These are phyloP conservation scores for Postia placenta DNA, from an alignment of 768 basidiomycete genomes.

Conservation along the genomic window DNA sequence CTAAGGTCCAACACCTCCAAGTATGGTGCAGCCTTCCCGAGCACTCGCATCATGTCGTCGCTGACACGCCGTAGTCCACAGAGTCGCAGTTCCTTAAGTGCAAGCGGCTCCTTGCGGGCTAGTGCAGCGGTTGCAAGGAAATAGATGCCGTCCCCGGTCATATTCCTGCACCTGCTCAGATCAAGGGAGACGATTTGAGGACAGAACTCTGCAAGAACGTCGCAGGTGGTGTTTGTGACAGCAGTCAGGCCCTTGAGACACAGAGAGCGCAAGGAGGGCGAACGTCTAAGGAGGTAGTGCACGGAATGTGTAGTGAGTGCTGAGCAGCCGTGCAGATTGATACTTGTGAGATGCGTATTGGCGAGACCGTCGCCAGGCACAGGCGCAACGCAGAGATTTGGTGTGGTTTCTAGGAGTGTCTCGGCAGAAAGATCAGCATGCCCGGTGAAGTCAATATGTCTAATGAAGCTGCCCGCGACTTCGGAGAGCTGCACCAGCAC, in stretches of 20 bases:
- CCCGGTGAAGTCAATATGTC: constrained; percentile 55
- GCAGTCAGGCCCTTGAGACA: constrained; percentile 61
- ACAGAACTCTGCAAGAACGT: constrained; percentile 55
- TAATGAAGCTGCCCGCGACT: constrained; percentile 59
- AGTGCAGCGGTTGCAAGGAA: constrained; percentile 39
- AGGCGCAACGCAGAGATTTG: constrained; percentile 43
- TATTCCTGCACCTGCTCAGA: constrained; percentile 61
- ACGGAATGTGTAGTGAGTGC: constrained; percentile 60
- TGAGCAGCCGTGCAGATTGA: constrained; percentile 73
- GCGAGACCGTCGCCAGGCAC: constrained; percentile 28
- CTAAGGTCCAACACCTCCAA: constrained; percentile 81
- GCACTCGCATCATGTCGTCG: constrained; percentile 53
- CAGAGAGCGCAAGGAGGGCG: constrained; percentile 50
- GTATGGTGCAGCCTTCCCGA: constrained; percentile 64
- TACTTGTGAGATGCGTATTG: constrained; percentile 60
- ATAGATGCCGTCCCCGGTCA: constrained; percentile 60
- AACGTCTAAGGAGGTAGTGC: constrained; percentile 61
- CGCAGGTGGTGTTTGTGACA: constrained; percentile 72
- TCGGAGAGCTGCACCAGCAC: constrained; percentile 49
- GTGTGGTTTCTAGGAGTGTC: constrained; percentile 46
- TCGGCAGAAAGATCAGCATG: constrained; percentile 45
- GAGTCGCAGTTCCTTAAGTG: constrained; percentile 57
- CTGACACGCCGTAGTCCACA: constrained; percentile 59
- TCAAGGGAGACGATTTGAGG: constrained; percentile 55
- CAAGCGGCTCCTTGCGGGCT: constrained; percentile 40